Evolutionary conservation across 371 early-diverging fungal genomes (phyloP).

Genomic region (Mortierella sp.): DNA sequence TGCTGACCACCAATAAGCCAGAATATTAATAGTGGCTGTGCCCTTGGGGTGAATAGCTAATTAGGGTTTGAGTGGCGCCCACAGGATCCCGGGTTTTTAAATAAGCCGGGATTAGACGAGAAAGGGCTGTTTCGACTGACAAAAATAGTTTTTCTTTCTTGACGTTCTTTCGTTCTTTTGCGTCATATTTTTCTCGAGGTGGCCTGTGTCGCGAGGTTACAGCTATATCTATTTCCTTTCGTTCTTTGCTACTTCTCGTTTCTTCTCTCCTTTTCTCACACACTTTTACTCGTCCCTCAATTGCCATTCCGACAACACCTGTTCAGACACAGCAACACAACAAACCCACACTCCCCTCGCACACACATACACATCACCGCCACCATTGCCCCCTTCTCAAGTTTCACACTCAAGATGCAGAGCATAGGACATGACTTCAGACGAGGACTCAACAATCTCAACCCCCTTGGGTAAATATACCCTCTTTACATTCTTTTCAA

Average conservation of each 20-base stretch:
- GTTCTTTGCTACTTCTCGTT: background rate
- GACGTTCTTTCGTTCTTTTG: background rate
- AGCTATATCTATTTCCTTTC: background rate
- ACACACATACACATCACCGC: conserved; percentile 14
- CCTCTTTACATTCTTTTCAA: background rate
- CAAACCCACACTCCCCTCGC: background rate
- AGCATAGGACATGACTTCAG: conserved; percentile 56
- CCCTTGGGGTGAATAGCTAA: background rate
- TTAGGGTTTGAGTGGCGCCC: background rate
- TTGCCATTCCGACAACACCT: background rate
- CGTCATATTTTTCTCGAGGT: background rate
- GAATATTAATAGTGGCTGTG: background rate
- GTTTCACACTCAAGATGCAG: conserved; percentile 32
- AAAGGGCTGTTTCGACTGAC: background rate
- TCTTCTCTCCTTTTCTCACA: background rate
- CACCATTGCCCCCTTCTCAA: conserved; percentile 18
- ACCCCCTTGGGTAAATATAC: conserved; percentile 42
- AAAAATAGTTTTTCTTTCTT: conserved; percentile 1
- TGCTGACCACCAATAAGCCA: too few relatives aligned
- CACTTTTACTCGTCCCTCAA: background rate
- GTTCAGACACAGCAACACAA: background rate
- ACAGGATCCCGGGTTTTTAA: background rate
- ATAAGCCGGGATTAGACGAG: background rate
- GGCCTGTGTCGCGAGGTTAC: background rate
- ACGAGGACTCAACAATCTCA: conserved; percentile 50